phyloP scores from a whole-genome alignment of 495 filamentous ascomycete genomes.

The Staphylotrichum tortipilum region DNA sequence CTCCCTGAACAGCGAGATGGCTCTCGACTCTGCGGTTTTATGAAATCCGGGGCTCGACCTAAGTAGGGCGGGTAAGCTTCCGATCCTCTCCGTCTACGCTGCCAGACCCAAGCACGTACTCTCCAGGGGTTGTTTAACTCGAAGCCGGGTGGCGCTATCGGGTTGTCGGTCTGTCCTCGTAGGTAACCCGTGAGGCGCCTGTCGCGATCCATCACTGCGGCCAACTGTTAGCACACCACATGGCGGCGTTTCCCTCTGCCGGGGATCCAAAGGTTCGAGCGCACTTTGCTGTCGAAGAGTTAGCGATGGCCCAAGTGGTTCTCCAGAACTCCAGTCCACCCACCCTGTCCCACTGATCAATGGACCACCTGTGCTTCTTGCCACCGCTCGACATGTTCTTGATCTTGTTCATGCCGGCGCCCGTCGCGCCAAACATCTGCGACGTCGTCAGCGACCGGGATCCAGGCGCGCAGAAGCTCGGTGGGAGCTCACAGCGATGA shows the following conservation, averaged over 20 bases:
- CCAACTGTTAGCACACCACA: constrained; percentile 19
- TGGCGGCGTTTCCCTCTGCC: background rate
- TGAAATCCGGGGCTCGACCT: constrained; percentile 45
- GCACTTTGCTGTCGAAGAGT: constrained; percentile 63
- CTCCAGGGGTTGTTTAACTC: constrained; percentile 95
- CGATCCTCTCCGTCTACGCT: too few relatives aligned
- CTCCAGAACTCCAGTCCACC: constrained; percentile 33
- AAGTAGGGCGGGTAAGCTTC: constrained; percentile 14
- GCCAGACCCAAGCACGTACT: constrained; percentile 30
- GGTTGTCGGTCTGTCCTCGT: constrained; percentile 78
- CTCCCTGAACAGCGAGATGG: background rate
- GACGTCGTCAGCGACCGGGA: constrained; percentile 21
- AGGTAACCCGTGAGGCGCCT: constrained; percentile 74
- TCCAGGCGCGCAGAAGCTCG: constrained; percentile 9
- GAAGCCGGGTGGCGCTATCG: constrained; percentile 74
- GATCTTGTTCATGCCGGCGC: constrained; percentile 63
- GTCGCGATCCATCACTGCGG: constrained; percentile 95
- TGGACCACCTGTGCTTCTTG: constrained; percentile 71
- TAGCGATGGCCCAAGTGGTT: constrained; percentile 17
- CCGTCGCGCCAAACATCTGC: constrained; percentile 87
- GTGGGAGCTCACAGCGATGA: constrained; percentile 59
- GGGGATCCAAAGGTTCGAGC: constrained; percentile 11
- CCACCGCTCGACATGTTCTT: constrained; percentile 77
- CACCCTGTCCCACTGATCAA: constrained; percentile 92
- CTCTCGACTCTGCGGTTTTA: constrained; percentile 18